Percentiles rank a stretch among this genome's conserved stretches.
Evolutionary conservation across 2,329 filamentous ascomycete species (phyloP).

Genomic region (Ceratocystis colombiana): DNA sequence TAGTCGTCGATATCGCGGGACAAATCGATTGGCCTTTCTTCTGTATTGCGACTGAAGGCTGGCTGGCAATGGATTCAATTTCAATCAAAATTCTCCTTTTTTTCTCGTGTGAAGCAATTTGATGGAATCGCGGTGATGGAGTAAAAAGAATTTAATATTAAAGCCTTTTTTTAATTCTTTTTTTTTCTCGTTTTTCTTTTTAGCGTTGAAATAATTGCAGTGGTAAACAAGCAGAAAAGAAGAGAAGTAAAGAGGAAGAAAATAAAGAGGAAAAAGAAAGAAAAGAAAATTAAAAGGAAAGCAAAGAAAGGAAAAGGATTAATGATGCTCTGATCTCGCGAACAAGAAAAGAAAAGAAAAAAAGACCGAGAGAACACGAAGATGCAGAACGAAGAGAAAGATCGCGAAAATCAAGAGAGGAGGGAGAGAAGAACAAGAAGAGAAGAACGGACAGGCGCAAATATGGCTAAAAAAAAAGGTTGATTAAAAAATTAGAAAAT

Average conservation of each 20-base stretch:
- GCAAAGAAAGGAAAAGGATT: not conserved
- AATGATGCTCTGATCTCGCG: slow-evolving; percentile 10
- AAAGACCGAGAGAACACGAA: slow-evolving; percentile 13
- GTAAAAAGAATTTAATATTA: slow-evolving; percentile 13
- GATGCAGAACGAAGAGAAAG: slow-evolving; percentile 8
- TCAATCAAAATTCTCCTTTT: not conserved
- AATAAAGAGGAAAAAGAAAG: slow-evolving; percentile 8
- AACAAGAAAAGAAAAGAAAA: slow-evolving; percentile 3
- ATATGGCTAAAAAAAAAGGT: not conserved
- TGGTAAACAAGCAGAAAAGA: not conserved
- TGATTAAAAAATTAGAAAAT: not conserved
- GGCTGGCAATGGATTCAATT: too few relatives aligned
- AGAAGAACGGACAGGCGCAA: not conserved
- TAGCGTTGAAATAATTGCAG: slow-evolving; percentile 10
- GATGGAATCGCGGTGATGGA: not conserved
- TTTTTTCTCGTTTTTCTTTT: not conserved
- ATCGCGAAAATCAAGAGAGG: slow-evolving; percentile 12
- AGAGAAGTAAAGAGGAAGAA: not conserved
- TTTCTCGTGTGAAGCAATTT: not conserved
- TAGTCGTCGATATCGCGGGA: too few relatives aligned
- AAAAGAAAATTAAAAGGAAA: slow-evolving; percentile 15
- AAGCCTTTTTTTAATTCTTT: not conserved
- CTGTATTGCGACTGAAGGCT: not conserved
- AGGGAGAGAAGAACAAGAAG: slow-evolving; percentile 15
- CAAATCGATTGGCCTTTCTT: too few relatives aligned